Evolutionary conservation across 805 yeast genomes (phyloP).

Genomic region (Nakazawaea siamensis): DNA sequence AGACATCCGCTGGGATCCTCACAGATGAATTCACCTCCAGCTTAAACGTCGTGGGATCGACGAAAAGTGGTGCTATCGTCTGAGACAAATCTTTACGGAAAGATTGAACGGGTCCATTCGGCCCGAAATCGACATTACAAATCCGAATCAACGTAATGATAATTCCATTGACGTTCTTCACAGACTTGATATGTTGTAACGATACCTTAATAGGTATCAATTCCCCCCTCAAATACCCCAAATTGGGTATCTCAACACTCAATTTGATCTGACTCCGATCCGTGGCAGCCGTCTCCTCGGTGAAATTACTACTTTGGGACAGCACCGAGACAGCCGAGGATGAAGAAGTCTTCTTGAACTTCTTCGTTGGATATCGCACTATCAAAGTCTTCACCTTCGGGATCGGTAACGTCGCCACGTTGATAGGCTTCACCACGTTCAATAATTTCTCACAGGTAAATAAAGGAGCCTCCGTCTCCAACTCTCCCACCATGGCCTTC

Average conservation of each 20-base stretch:
- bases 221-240: conserved; percentile 79
- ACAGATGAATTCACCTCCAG: conserved; percentile 55
- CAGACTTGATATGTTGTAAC: conserved; percentile 61
- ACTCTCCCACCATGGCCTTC: conserved; percentile 33
- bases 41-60: conserved; percentile 57
- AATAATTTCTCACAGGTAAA: conserved; percentile 48
- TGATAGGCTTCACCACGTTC: conserved; percentile 63
- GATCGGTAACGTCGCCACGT: conserved; percentile 56
- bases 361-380: conserved; percentile 44
- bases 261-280: conserved; percentile 24
- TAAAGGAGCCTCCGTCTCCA: conserved; percentile 19
- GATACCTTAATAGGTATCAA: conserved; percentile 61
- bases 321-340: not conserved
- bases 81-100: conserved; percentile 82
- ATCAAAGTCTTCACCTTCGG: conserved; percentile 61
- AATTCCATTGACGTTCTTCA: conserved; percentile 64
- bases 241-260: conserved; percentile 39
- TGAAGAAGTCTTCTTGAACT: conserved; percentile 24
- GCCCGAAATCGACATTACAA: conserved; percentile 56
- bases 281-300: not conserved
- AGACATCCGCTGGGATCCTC: conserved; percentile 75
- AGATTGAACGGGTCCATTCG: conserved; percentile 56
- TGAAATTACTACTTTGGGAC: not conserved
- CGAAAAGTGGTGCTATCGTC: conserved; percentile 63
- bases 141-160: conserved; percentile 76